A percentile compares a stretch with the other conserved stretches of the same genome.
Conservation (phyloP, 169 alveolate genomes). For the Cardiosporidium cionae region DNA sequence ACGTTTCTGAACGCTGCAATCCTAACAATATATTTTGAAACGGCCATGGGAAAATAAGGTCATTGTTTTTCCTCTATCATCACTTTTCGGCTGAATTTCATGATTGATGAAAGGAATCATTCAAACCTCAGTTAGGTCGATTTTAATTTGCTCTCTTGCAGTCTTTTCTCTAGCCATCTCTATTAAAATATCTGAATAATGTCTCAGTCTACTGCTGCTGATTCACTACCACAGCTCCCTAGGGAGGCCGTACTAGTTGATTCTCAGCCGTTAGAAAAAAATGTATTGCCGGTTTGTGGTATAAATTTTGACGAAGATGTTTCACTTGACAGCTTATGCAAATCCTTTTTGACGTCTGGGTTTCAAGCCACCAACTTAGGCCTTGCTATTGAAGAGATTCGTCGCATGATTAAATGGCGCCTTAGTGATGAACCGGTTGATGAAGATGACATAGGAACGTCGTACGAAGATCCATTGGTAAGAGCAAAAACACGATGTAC, state of each 20-base stretch:
- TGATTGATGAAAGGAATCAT: no score
- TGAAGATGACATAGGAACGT: not conserved
- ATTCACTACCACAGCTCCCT: conserved; percentile 11
- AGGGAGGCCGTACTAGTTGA: conserved; percentile 18
- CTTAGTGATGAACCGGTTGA: conserved; percentile 56
- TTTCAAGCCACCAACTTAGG: conserved; percentile 73
- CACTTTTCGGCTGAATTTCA: no score
- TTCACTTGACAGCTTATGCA: conserved; percentile 51
- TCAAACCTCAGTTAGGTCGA: no score
- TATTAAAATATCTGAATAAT: no score
- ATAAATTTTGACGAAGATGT: conserved; percentile 65
- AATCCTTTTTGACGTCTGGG: conserved; percentile 52
- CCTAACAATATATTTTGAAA: no score
- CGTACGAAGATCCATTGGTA: conserved; percentile 2
- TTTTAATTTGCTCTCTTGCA: no score
- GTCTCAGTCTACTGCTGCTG: no score
- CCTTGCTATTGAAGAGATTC: conserved; percentile 58
- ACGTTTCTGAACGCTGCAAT: no score
- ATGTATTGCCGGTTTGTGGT: conserved; percentile 53
- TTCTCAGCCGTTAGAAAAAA: conserved; percentile 5
- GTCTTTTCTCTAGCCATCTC: no score
- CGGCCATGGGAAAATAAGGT: no score
- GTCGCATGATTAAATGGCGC: conserved; percentile 71
- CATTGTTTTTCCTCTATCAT: no score
- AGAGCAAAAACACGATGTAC: conserved; percentile 45